Evolutionary conservation across 495 filamentous ascomycete genomes (phyloP), one percentile per base, ranked within the genome.

Genomic region (Penicillium manginii): DNA sequence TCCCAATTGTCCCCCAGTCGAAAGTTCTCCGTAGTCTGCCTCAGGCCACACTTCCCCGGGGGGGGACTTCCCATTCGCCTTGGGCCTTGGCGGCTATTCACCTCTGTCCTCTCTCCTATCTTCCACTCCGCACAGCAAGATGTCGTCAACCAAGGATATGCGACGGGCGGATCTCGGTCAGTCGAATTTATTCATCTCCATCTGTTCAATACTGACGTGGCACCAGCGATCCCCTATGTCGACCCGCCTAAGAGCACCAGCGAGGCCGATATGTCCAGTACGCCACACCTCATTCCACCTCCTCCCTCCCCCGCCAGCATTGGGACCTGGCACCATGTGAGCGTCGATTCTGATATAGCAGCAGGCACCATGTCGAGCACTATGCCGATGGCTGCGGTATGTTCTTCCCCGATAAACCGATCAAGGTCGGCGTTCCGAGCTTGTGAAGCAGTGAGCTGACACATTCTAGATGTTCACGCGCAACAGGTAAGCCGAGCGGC

Each of bases 131-230:
- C 54, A 50, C 46, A 12, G 55, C 52, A 73, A 60, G 35, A 92
- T 92, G 88, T 76, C 89, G 23, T 82, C 83, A 35, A 90, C 85
- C 73, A 96, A 92, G 73, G 91, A 96, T 73, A 92, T 93, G 90
- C 86, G 92, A 33, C 82, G 91, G 66, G 77, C 82, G 50, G 91
- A 97, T 75, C 83, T 97, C 60, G 85, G 92, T 97, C 81, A 66
- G 81, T 74, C 17, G n/a, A 3, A 12, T 26, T 35, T 7, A 14
- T 23, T 51, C 35, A 5, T 21, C 17, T 33, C 10, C 21, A 33
- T 46, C 11, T 14, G n/a, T 8, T 32, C 14, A 17, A n/a, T 21
- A 43, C 11, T 32, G 50, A 23, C 29, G 22, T 53, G 52, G 50
- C 61, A 8, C 11, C 66, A 88, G 86, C 84, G 58, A 83, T 88